A percentile compares a stretch with the other conserved stretches of the same genome.
phyloP scores from a whole-genome alignment of 2,329 filamentous ascomycete genomes.

The Penicillium sp. region DNA sequence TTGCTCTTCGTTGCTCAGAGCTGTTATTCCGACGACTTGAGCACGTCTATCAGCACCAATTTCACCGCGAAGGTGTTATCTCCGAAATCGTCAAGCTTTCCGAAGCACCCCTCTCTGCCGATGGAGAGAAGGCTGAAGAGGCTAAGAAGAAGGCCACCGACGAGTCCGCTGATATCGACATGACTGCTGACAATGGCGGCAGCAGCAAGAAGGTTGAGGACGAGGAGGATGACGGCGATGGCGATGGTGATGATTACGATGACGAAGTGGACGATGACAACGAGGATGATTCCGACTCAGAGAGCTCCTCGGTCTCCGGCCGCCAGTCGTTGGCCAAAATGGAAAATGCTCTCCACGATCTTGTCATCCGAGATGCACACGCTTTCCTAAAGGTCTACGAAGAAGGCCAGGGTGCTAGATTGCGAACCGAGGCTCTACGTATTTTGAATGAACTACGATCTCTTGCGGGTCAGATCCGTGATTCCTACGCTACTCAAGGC shows the following conservation, averaged over 20 bases:
- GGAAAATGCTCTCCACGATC: conserved; percentile 64
- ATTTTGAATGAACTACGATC: conserved; percentile 75
- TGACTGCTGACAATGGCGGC: conserved; percentile 25
- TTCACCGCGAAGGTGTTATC: conserved; percentile 96
- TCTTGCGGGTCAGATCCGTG: conserved; percentile 72
- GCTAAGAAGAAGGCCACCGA: conserved; percentile 13
- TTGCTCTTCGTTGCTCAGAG: conserved; percentile 86
- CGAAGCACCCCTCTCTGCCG: conserved; percentile 41
- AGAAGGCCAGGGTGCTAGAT: conserved; percentile 70
- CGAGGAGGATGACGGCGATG: conserved; percentile 59
- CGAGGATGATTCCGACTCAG: conserved; percentile 65
- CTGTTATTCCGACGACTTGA: conserved; percentile 83
- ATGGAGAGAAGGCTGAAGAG: conserved; percentile 16
- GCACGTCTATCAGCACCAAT: conserved; percentile 90
- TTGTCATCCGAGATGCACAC: conserved; percentile 77
- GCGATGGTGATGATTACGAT: conserved; percentile 57
- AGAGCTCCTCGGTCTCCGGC: conserved; percentile 62
- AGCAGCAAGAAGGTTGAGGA: conserved; percentile 45
- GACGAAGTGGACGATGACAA: conserved; percentile 55
- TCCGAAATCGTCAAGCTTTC: conserved; percentile 85
- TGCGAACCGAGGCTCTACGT: conserved; percentile 77
- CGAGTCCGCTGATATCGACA: conserved; percentile 16
- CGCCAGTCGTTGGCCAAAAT: conserved; percentile 44
- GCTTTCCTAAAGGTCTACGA: conserved; percentile 85
- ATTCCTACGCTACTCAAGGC: conserved; percentile 63